Evolutionary conservation across 73 alveolate genomes (phyloP), one percentile per base, ranked within the genome.

Genomic region (Diophrys appendiculata): DNA sequence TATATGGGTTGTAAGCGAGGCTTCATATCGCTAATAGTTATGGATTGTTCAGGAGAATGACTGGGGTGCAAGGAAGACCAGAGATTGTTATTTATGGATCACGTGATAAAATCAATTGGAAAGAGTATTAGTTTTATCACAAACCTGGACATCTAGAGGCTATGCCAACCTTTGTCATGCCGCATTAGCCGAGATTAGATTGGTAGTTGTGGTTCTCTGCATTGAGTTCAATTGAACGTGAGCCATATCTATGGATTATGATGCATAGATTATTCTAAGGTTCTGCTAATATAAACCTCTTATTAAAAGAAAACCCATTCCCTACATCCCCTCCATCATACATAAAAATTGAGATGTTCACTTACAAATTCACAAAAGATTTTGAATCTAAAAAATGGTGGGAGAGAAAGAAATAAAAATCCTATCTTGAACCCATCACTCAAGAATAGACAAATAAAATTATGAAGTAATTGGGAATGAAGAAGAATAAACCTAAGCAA

Each of bases 201-300:
- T 93, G 98, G 98, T 73, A 93, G 77, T 71, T 93, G 53, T 93
- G 98, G 97, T 93, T 93, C 73, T 77, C 95, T 18, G 94, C 97
- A 22, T 73, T 90, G 27, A 77, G 90, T 18, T 72, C 70, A 14
- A 54, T 54, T 32, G 27, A 28, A 64, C 54, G 60, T 27, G 84
- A 76, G 68, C 65, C 33, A 52, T 79, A 80, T 52, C 64, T 90
- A 29, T 27, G 83, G 29, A 74, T 53, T 52, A 75, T 83, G 67
- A 28, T 91, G 22, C 76, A 78, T 25, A 71, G 72, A 34, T 54
- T 91, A 34, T 68, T 77, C 29, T 65, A 76, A n/a, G 78, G 77
- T 54, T 77, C 77, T 32, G 71, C 72, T 26, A 72, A 79, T 0
- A 89, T 82, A 33, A 72, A 56, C 34, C 28, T 33, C 1, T 52